Evolutionary conservation across 1,284 basidiomycete genomes (phyloP).

Genomic region (Pascua sp.): DNA sequence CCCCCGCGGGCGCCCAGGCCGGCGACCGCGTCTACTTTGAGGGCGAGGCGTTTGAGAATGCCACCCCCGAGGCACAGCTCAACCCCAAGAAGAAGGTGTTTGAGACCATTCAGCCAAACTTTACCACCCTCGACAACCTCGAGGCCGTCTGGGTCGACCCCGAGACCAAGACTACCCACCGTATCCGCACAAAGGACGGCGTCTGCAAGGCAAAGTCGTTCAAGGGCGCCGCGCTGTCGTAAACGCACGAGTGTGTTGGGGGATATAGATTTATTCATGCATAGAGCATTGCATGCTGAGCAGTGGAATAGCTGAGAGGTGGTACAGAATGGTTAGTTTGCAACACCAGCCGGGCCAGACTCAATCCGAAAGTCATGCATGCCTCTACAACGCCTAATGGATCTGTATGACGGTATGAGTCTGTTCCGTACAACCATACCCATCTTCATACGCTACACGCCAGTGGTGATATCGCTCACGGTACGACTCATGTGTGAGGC

Average conservation of each 20-base stretch:
- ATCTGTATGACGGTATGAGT: too few species aligned
- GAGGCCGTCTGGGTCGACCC: constrained; percentile 92
- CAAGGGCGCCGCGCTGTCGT: constrained; percentile 82
- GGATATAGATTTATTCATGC: too few species aligned
- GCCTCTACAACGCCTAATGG: too few species aligned
- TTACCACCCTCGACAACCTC: constrained; percentile 75
- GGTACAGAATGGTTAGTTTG: too few species aligned
- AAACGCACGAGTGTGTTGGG: constrained; percentile 23
- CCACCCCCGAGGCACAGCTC: constrained; percentile 69
- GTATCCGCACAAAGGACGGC: constrained; percentile 78
- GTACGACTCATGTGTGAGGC: too few species aligned
- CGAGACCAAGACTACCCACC: constrained; percentile 71
- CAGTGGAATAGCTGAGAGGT: too few species aligned
- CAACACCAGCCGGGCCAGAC: too few species aligned
- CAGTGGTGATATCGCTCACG: too few species aligned
- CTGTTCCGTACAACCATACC: too few species aligned
- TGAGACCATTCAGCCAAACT: constrained; percentile 85
- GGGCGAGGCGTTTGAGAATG: constrained; percentile 71
- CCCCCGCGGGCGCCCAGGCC: constrained; percentile 77
- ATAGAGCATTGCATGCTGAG: too few species aligned
- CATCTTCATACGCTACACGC: too few species aligned
- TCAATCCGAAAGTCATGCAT: too few species aligned
- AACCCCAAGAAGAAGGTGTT: constrained; percentile 99
- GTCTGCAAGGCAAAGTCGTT: constrained; percentile 75
- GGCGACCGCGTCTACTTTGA: constrained; percentile 94